Evolutionary conservation across 352 stramenopile species (phyloP), one percentile per base, ranked within the genome.

Genomic region (Pythium aristosporum): DNA sequence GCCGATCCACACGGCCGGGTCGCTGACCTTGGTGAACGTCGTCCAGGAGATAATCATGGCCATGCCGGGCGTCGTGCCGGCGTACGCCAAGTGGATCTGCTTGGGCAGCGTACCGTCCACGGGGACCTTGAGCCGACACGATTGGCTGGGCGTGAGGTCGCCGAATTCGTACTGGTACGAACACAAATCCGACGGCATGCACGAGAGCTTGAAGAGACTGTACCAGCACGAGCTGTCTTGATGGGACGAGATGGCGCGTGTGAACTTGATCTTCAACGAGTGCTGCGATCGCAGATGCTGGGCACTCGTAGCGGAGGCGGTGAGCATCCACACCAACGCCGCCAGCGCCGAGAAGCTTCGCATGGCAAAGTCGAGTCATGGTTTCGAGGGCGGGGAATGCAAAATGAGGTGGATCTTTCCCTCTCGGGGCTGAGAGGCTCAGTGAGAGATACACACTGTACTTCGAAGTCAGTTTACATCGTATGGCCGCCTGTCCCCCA

Each of bases 21-120:
- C 42, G 36, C 62, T 50, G 2, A 82, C 63, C 16, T 64, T 16
- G 2, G 21, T 50, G 50, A 71, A 76, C 10, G 78, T 80, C 0
- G 74, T 58, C 78, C 78, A 87, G 13, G 76, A 78, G 53, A 85
- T 61, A 1, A 74, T 68, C 63, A 82, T 80, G 5, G 52, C 77
- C 28, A 65, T 71, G 6, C 77, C 77, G 30, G 74, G 43, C 39
- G 61, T 37, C 18, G 71, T 37, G 9, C 77, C 77, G 13, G 78
- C 78, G 41, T 70, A 87, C 1, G 78, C 76, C 32, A 82, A 63
- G 60, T 87, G 78, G 47, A 85, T 61, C 39, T 87, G 77, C 53
- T 79, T 74, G 13, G 76, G 76, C 16, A 36, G 36, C 23, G 30
- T 62, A 18, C 53, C 48, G 36, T n/a, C 41, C 9, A 23, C n/a